Evolutionary conservation across 441 rosid genomes (phyloP), one percentile per base, ranked within the genome.

Genomic region (Aquilaria agallochum): DNA sequence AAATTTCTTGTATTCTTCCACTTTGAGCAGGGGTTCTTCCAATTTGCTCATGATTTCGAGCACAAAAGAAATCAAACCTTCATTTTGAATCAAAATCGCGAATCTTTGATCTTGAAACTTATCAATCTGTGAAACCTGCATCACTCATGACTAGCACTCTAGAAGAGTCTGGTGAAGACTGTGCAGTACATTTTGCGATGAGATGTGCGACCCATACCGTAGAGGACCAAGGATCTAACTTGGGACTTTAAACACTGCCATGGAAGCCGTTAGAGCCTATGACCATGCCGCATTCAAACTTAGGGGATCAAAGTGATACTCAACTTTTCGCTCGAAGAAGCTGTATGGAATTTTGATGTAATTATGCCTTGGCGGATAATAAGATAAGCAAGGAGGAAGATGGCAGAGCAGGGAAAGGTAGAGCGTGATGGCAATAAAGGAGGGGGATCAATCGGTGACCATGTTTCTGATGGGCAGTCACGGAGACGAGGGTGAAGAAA

Each of bases 141-240:
- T 20, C 27, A 20, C 42, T 8, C 6, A 36, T 34, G 7, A 36
- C 64, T 72, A 64, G 78, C 96, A 80, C 51, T 88, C 86, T 76
- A 80, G 98, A 77, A 97, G 98, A 10, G 97, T 93, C 51, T 78
- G 97, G 49, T 86, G 74, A 72, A 74, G 97, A 72, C 97, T 97
- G 55, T 93, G 98, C 97, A 96, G 98, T 14, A 93, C 90, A 70
- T 93, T 75, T 75, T 97, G 96, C 3, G 95, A 97, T 20, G 98
- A 93, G 83, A 93, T 93, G 68, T 81, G 98, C n/a, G 97, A 93
- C 69, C 97, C 97, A 13, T 82, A 55, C 74, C 74, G 87, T 58
- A 86, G 74, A 46, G 95, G 98, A 5, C 56, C 88, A 5, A 78
- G 98, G 7, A 67, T 88, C 60, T 93, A 97, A 97, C 88, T 93